Percentiles rank a stretch among this genome's conserved stretches.
These are phyloP conservation scores for Mortierella hygrophila DNA, from an alignment of 192 early-diverging fungal genomes.

Conservation along the genomic window DNA sequence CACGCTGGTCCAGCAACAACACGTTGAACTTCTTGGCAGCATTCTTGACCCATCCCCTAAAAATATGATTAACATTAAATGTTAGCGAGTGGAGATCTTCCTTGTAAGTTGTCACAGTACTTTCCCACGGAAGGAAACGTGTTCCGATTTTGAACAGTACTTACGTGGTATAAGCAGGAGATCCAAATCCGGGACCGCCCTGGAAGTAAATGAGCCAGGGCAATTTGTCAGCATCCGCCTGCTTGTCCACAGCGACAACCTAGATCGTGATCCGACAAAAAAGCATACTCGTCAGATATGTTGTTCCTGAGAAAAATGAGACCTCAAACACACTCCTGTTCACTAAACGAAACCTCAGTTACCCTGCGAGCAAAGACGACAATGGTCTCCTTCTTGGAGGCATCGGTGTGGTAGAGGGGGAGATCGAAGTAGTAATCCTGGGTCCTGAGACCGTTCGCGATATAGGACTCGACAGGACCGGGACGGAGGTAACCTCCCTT, in stretches of 20 bases:
- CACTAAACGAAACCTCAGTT: background rate
- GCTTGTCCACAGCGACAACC: constrained; percentile 45
- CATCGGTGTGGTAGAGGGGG: constrained; percentile 37
- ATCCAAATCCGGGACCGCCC: constrained; percentile 49
- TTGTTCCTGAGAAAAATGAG: background rate
- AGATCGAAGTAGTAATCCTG: constrained; percentile 55
- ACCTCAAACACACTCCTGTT: too few relatives aligned
- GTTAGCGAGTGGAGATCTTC: too few relatives aligned
- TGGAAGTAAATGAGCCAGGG: constrained; percentile 55
- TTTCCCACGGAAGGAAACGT: background rate
- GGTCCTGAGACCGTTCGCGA: constrained; percentile 47
- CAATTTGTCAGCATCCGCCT: constrained; percentile 44
- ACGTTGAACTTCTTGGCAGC: constrained; percentile 74
- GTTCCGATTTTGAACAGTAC: background rate
- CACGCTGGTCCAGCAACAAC: constrained; percentile 77
- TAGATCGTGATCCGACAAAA: background rate
- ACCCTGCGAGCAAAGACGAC: constrained; percentile 48
- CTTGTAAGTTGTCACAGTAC: too few relatives aligned
- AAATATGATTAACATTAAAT: background rate
- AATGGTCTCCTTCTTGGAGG: constrained; percentile 41
- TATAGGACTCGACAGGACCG: constrained; percentile 44
- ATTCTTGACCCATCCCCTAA: constrained; percentile 50
- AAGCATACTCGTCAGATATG: background rate
- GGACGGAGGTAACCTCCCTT: constrained; percentile 37
- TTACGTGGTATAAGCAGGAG: constrained; percentile 51